phyloP scores from a whole-genome alignment of 345 rosid genomes.

The Acer saccharum region DNA sequence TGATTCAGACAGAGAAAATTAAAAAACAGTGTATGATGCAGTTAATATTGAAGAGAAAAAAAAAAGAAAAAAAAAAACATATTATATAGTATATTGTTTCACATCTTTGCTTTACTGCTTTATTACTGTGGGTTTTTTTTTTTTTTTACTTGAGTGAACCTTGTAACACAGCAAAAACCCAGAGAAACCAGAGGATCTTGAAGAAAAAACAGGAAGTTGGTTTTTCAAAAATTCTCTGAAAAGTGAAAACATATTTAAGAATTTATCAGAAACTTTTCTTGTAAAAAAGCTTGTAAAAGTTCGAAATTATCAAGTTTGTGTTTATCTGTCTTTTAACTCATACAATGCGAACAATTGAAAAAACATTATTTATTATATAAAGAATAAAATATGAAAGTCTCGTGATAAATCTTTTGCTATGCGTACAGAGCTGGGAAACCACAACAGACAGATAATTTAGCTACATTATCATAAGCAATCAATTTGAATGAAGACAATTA shows the following conservation, averaged over 20 bases:
- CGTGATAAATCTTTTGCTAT: neutral
- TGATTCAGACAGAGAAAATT: neutral
- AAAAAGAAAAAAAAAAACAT: neutral
- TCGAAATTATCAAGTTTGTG: no score
- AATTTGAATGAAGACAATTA: no score
- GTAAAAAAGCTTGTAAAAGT: no score
- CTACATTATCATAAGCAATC: neutral
- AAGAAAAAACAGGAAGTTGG: no score
- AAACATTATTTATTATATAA: neutral
- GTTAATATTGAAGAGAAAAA: slow-evolving; percentile 7
- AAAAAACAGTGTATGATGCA: slow-evolving; percentile 3
- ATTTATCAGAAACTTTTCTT: no score
- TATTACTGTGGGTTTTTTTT: neutral
- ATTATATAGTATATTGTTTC: neutral
- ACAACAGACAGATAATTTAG: neutral
- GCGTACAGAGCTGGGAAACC: neutral
- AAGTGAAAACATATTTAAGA: no score
- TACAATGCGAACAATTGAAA: no score
- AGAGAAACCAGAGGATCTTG: no score
- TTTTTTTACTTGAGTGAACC: neutral
- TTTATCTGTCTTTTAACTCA: no score
- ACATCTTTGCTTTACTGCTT: neutral
- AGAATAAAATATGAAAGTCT: no score
- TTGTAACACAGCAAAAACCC: neutral
- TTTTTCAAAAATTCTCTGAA: no score